Evolutionary conservation across 2,329 filamentous ascomycete genomes (phyloP), one percentile per base, ranked within the genome.

Genomic region (Colletotrichum plurivorum): DNA sequence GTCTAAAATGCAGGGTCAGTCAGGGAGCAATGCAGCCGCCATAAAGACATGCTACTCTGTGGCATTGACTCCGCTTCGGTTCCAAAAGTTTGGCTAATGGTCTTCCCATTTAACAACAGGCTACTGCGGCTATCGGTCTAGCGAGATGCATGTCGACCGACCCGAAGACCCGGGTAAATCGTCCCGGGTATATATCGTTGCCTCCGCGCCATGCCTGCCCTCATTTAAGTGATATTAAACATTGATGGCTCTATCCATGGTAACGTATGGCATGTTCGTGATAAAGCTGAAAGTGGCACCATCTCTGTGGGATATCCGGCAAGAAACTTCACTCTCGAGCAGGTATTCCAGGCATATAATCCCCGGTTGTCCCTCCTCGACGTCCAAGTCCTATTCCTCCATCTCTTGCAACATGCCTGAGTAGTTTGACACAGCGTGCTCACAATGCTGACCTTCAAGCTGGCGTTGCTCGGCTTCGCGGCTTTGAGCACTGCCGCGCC

Each of bases 401-500:
- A n/a, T 43, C 31, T 13, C 51, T 54, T 20, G 31, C n/a, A 20
- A 16, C 25, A 25, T 54, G 13, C 41, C 41, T 25, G 22, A 41
- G n/a, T 39, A 1, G 31, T 15, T n/a, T n/a, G 12, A 9, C 49
- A 6, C 12, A 31, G 18, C 53, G 6, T 25, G 39, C 8, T 18
- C 45, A 41, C n/a, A 1, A 71, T 71, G 61, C 52, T n/a, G 12
- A 9, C 41, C 20, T 39, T 16, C 22, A 3, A 16, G 4, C 5
- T 46, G 22, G 31, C 48, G 13, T 22, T 66, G 60, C 56, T 71
- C 15, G 52, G 61, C 18, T 20, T 62, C 2, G 6, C 16, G 22
- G 66, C 51, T 3, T 13, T 69, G 18, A 18, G 45, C 41, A 31
- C 49, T 16, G 69, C 66, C 10, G 65, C 66, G 4, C 69, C 60